A percentile compares a stretch with the other conserved stretches of the same genome.
phyloP scores from a whole-genome alignment of 768 basidiomycete species.

The Nidularia pulvinata region DNA sequence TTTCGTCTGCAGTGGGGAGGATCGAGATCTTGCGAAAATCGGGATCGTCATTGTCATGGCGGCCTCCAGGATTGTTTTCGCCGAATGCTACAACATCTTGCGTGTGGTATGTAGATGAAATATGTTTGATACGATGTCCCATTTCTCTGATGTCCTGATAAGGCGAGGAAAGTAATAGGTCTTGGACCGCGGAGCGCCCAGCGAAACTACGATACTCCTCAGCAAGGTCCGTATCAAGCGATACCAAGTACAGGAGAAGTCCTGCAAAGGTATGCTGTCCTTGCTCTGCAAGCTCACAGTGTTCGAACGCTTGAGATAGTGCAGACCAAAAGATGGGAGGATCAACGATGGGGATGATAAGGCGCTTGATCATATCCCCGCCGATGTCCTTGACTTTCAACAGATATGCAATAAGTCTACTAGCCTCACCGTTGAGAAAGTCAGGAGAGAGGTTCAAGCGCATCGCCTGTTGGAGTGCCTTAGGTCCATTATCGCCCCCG shows the following conservation, averaged over 20 bases:
- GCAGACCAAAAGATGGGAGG: slow-evolving; percentile 52
- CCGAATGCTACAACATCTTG: slow-evolving; percentile 8
- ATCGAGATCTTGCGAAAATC: slow-evolving; percentile 65
- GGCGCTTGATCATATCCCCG: slow-evolving; percentile 36
- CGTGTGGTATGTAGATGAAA: slow-evolving; percentile 15
- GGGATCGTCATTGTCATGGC: slow-evolving; percentile 69
- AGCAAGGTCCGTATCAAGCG: slow-evolving; percentile 33
- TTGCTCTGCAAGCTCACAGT: slow-evolving; percentile 22
- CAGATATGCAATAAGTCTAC: slow-evolving; percentile 30
- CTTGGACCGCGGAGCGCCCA: too few relatives aligned
- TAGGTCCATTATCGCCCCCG: slow-evolving; percentile 28
- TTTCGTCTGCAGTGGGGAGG: slow-evolving; percentile 61
- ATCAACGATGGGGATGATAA: slow-evolving; percentile 40
- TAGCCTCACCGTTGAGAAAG: slow-evolving; percentile 42
- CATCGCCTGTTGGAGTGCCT: slow-evolving; percentile 37
- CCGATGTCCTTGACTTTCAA: slow-evolving; percentile 27
- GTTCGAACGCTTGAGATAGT: slow-evolving; percentile 31
- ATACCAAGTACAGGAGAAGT: slow-evolving; percentile 46
- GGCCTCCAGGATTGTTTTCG: slow-evolving; percentile 50
- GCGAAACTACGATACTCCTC: slow-evolving; percentile 28
- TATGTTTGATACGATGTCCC: slow-evolving; percentile 36
- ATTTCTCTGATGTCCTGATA: slow-evolving; percentile 21
- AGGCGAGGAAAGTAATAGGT: too few relatives aligned
- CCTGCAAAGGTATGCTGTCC: slow-evolving; percentile 39
- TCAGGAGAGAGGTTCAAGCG: slow-evolving; percentile 27